These are phyloP conservation scores for Chenopodium album DNA, from an alignment of 148 eudicot genomes.

Conservation along the genomic window DNA sequence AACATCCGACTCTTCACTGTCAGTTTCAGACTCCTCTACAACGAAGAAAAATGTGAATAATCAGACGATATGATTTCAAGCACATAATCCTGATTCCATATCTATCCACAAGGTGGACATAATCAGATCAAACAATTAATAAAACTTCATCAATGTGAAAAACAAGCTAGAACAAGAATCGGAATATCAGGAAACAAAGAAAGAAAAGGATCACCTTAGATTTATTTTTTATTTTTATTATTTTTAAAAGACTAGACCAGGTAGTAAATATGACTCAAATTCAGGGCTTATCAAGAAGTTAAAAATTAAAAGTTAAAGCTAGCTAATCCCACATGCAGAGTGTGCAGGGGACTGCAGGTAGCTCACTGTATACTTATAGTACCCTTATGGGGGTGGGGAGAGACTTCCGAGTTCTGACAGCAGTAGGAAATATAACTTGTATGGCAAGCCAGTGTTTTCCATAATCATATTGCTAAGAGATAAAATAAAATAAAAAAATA, in stretches of 20 bases:
- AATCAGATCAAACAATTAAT: background rate
- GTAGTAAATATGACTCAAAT: background rate
- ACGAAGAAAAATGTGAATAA: slow-evolving; percentile 17
- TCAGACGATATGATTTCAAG: slow-evolving; percentile 15
- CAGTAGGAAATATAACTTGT: background rate
- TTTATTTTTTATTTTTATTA: too few relatives aligned
- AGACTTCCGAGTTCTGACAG: too few relatives aligned
- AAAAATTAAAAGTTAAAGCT: background rate
- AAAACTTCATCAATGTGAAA: background rate
- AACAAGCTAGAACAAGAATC: background rate
- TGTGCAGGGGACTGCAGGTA: background rate
- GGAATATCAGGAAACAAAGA: background rate
- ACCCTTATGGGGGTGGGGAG: too few relatives aligned
- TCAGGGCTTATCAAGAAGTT: background rate
- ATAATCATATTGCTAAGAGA: background rate
- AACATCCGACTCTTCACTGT: slow-evolving; percentile 71
- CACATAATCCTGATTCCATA: slow-evolving; percentile 14
- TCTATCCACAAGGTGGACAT: background rate
- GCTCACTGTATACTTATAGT: background rate
- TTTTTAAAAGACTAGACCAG: too few relatives aligned
- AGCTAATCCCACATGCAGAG: too few relatives aligned
- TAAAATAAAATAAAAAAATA: background rate
- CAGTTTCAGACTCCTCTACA: slow-evolving; percentile 68
- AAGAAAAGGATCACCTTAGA: too few relatives aligned
- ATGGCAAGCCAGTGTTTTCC: background rate